Base-by-base conservation (phyloP, 495 filamentous ascomycete species). In the Platismatia glauca region DNA sequence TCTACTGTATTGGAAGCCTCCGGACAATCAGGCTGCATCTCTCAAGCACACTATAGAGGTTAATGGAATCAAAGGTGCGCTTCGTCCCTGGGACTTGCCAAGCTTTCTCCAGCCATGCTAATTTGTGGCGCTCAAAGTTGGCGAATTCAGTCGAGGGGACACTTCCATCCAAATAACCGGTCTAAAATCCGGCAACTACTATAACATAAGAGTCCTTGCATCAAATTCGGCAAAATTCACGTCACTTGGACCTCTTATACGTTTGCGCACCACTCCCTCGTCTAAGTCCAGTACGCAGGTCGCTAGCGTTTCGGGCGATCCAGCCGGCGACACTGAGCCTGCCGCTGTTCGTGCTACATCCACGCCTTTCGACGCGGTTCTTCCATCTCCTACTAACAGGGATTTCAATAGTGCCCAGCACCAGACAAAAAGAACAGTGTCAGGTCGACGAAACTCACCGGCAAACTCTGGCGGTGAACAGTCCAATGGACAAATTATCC, bases 201-300 rank as follows among this genome's bases (percentile, higher is more conserved):
- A 97, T 74, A 91, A 91, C 63, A 85, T 97, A 16, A 86, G 95
- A 58, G 89, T 97, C 46, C 86, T 96, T 65, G 90, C 91, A 13
- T 84, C 94, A 34, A 95, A 91, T 57, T 82, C 87, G 9, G 87
- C 90, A 61, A 93, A 94, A 72, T 96, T 97, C 65, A 90, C 95
- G 69, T 90, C 91, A 2, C 86, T 89, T 9, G 95, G 94, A 71
- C 82, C 83, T 20, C 82, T 94, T 29, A 86, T 97, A 65, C 86
- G 93, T 56, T 78, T 97, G 57, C 80, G 87, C 65, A 95, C 89
- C 31, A 76, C 83, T 73, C 70, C 83, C 72, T 64, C 78, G 69
- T 66, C 80, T 74, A 64, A 76, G 76, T 33, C 81, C 74, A 58
- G 80, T 74, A 68, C 84, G 77, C 72, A 83, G 81, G 69, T 74